phyloP scores from a whole-genome alignment of 2,329 filamentous ascomycete species.

The Nothophaeocryptopus gaeumannii region DNA sequence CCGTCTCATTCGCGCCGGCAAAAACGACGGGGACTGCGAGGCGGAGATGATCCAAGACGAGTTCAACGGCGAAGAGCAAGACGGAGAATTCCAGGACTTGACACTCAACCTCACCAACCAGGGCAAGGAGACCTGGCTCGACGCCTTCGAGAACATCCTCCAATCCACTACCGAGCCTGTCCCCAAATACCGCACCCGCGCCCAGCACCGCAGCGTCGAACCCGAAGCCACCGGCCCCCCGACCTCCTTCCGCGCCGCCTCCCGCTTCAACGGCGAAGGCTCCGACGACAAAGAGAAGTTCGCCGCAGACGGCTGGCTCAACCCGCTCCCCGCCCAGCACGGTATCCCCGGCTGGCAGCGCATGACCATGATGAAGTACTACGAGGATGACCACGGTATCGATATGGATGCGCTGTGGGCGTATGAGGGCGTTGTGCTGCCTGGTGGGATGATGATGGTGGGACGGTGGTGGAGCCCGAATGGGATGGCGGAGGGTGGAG shows the following conservation, averaged over 20 bases:
- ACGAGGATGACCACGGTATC: conserved; percentile 29
- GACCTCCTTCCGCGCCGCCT: conserved; percentile 29
- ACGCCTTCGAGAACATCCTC: conserved; percentile 41
- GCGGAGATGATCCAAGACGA: conserved; percentile 27
- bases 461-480: conserved; percentile 48
- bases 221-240: conserved; percentile 3
- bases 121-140: conserved; percentile 36
- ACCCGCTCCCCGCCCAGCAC: conserved; percentile 48
- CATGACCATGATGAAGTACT: conserved; percentile 55
- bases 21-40: conserved; percentile 7
- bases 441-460: conserved; percentile 47
- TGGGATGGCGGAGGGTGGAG: conserved; percentile 24
- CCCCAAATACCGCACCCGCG: conserved; percentile 30
- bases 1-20: conserved; percentile 23
- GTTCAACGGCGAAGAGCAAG: conserved; percentile 34
- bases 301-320: conserved; percentile 47
- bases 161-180: conserved; percentile 32
- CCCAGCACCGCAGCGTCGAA: conserved; percentile 28
- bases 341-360: conserved; percentile 54
- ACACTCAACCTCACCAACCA: conserved; percentile 23
- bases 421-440: conserved; percentile 50
- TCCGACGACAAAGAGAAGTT: conserved; percentile 37
- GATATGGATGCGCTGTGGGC: conserved; percentile 44
- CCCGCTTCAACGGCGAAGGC: conserved; percentile 41
- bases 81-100: conserved; percentile 32